Evolutionary conservation across 208 protist species (phyloP).

Genomic region (Leishmania guyanensis): DNA sequence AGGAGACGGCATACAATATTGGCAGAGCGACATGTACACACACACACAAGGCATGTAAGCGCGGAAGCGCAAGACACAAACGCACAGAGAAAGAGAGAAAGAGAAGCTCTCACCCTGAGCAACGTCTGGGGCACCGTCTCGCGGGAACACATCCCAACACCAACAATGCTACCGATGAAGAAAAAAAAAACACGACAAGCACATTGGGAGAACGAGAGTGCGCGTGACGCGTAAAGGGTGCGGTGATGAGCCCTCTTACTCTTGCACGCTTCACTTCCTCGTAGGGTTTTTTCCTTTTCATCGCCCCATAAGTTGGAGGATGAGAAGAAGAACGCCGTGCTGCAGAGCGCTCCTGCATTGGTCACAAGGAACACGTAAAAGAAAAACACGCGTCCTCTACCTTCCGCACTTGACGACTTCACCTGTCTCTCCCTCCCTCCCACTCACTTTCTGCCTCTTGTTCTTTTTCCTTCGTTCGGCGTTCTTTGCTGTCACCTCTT

Average conservation of each 20-base stretch:
- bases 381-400: neutral
- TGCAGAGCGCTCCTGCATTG: neutral
- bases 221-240: neutral
- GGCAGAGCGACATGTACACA: neutral
- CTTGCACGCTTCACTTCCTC: neutral
- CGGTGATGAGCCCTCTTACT: slow-evolving; percentile 13
- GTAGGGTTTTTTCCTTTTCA: neutral
- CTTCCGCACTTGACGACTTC: neutral
- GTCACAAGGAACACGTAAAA: neutral
- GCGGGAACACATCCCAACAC: neutral
- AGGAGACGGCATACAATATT: neutral
- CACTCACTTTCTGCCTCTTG: neutral
- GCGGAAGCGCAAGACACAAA: neutral
- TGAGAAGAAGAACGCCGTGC: neutral
- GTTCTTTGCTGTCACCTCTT: neutral
- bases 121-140: neutral
- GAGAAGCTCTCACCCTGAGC: neutral
- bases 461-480: neutral
- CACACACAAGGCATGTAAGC: neutral
- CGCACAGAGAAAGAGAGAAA: neutral
- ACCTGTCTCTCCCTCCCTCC: neutral
- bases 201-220: neutral
- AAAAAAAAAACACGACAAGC: too few species aligned
- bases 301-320: neutral
- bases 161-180: neutral